These are phyloP conservation scores for Acmispon strigosus DNA, from an alignment of 306 rosid species.

Conservation along the genomic window DNA sequence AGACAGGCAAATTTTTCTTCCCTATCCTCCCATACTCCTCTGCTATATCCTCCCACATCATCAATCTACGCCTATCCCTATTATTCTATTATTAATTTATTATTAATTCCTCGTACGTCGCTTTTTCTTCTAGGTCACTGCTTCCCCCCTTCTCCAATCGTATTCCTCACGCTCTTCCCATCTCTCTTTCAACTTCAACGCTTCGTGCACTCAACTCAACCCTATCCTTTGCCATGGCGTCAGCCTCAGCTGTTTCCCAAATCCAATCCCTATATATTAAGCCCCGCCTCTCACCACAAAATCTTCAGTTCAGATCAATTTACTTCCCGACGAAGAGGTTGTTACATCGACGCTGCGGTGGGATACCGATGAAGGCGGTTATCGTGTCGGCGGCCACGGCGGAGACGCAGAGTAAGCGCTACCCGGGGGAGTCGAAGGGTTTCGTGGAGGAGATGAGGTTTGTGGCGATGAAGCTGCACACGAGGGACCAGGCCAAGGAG, in stretches of 20 bases:
- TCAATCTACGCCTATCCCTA: no score
- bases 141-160: no score
- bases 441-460: conserved; percentile 99
- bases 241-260: conserved; percentile 42
- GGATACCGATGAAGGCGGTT: conserved; percentile 31
- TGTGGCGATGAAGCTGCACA: conserved; percentile 92
- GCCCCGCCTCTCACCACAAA: background rate
- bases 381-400: conserved; percentile 62
- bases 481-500: conserved; percentile 88
- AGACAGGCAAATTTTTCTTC: no score
- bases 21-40: no score
- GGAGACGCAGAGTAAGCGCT: conserved; percentile 63
- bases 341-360: background rate
- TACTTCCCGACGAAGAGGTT: conserved; percentile 17
- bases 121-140: no score
- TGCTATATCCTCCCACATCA: no score
- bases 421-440: conserved; percentile 89
- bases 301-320: conserved; percentile 5
- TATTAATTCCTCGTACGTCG: no score
- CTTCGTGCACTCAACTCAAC: conserved; percentile 51
- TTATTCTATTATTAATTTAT: no score
- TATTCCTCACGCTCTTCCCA: no score
- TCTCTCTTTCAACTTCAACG: background rate
- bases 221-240: conserved; percentile 49
- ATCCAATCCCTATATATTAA: conserved; percentile 34